Base-by-base conservation (phyloP, 257 asterid species). In the Ophiorrhiza pumila region DNA sequence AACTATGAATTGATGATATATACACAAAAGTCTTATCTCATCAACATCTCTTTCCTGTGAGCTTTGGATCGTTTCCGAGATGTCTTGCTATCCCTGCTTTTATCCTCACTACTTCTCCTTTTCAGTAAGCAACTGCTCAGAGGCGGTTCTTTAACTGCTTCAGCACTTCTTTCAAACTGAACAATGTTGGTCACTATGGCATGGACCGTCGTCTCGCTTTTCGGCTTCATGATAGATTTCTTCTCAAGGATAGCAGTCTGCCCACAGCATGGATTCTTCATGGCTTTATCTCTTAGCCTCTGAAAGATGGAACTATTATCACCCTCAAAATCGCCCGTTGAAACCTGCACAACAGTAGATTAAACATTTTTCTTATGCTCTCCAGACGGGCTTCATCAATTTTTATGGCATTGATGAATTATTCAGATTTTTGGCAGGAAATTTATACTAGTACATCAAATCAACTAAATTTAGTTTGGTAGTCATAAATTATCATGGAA, bases 181-280 rank as follows among this genome's bases (percentile, higher is more conserved):
- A 81, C 80, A 41, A 91, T 79, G 74, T 89, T 88, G 58, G 98
- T 93, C 9, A 76, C 91, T 12, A 89, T 80, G 71, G 95, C 96
- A 79, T 93, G 85, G 70, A 91, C 80, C 11, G 53, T 43, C 27
- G 78, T 74, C 76, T 87, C 95, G 43, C 86, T 84, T 84, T 85
- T 87, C 59, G 96, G 95, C 52, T 81, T 89, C 77, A 83, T 66
- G 53, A 77, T 71, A 41, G 78, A 63, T 69, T 81, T 77, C 71
- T 79, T 85, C 87, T 91, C 95, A 46, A 93, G 73, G 46, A 87
- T 43, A 62, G 89, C 88, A 45, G 84, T 85, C 82, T 91, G 98
- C 68, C 98, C 97, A 46, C 91, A 91, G 32, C 77, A n/a, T 34
- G 91, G 84, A 70, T 86, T 88, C 43, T 78, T 61, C 49, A 86